These are phyloP conservation scores for Saccharomyces pastorianus DNA, from an alignment of 1,139 yeast genomes.

Conservation along the genomic window DNA sequence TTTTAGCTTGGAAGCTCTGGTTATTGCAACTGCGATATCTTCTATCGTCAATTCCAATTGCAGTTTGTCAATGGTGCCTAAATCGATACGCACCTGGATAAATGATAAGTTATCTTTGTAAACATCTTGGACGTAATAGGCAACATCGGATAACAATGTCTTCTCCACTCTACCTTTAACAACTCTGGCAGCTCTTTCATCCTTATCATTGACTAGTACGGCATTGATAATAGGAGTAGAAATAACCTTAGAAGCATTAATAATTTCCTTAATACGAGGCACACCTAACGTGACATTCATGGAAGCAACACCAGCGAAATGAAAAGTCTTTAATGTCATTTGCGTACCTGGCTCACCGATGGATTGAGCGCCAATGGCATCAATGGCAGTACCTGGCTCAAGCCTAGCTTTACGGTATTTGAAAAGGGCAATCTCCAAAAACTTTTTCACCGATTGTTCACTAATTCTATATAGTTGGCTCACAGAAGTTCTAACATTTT, in stretches of 20 bases:
- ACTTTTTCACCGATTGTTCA: constrained; percentile 49
- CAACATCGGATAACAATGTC: constrained; percentile 78
- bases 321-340: constrained; percentile 98
- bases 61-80: constrained; percentile 75
- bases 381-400: constrained; percentile 99
- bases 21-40: constrained; percentile 77
- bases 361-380: constrained; percentile 98
- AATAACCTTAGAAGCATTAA: constrained; percentile 90
- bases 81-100: constrained; percentile 73
- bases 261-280: constrained; percentile 97
- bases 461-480: constrained; percentile 72
- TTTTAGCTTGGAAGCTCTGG: constrained; percentile 81
- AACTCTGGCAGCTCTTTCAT: constrained; percentile 96
- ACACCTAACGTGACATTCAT: constrained; percentile 99
- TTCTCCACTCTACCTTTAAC: constrained; percentile 97
- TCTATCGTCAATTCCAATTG: constrained; percentile 83
- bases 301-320: constrained; percentile 98
- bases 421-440: constrained; percentile 66
- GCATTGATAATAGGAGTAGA: constrained; percentile 97
- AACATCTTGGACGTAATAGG: constrained; percentile 86
- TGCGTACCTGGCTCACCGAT: constrained; percentile 99
- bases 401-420: constrained; percentile 88
- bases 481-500: constrained; percentile 42
- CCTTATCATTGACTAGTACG: constrained; percentile 82
- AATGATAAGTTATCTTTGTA: constrained; percentile 74